phyloP scores from a whole-genome alignment of 768 basidiomycete species.

The Leccinum truebloodii region DNA sequence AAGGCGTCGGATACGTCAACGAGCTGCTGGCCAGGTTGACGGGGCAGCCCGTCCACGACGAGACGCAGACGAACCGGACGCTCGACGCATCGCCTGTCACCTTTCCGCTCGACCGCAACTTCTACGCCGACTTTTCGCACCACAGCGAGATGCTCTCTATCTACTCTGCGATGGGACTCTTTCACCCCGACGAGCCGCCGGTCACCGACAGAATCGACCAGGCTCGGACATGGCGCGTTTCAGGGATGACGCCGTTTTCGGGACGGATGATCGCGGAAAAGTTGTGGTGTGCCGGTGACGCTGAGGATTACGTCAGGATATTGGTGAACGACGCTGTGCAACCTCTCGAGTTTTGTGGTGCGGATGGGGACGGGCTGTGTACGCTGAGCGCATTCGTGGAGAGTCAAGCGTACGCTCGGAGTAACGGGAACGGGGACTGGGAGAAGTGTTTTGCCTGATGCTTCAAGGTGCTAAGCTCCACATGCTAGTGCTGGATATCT shows the following conservation, averaged over 20 bases:
- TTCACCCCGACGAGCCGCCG: slow-evolving; percentile 34
- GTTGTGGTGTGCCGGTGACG: slow-evolving; percentile 44
- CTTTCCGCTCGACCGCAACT: slow-evolving; percentile 67
- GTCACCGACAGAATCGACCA: slow-evolving; percentile 22
- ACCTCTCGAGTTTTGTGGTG: slow-evolving; percentile 61
- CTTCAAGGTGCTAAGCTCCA: not conserved
- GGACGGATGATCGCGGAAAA: slow-evolving; percentile 75
- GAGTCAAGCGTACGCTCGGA: slow-evolving; percentile 69
- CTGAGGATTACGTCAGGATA: slow-evolving; percentile 58
- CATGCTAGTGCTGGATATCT: not conserved
- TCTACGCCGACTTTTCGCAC: slow-evolving; percentile 85
- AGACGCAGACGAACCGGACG: slow-evolving; percentile 77
- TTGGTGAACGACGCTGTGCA: slow-evolving; percentile 76
- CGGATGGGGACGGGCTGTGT: slow-evolving; percentile 58
- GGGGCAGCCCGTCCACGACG: slow-evolving; percentile 57
- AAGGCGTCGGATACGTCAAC: slow-evolving; percentile 86
- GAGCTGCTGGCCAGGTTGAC: slow-evolving; percentile 84
- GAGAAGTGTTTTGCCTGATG: slow-evolving; percentile 53
- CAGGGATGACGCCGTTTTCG: slow-evolving; percentile 71
- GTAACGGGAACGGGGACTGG: slow-evolving; percentile 71
- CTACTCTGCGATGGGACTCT: slow-evolving; percentile 61
- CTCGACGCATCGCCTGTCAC: slow-evolving; percentile 62
- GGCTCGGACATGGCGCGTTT: slow-evolving; percentile 51
- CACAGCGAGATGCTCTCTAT: slow-evolving; percentile 86
- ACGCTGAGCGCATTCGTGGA: slow-evolving; percentile 62